Percentiles rank a stretch among this genome's conserved stretches.
Evolutionary conservation across 2,329 filamentous ascomycete genomes (phyloP).

Genomic region (Verticillium albo-atrum): DNA sequence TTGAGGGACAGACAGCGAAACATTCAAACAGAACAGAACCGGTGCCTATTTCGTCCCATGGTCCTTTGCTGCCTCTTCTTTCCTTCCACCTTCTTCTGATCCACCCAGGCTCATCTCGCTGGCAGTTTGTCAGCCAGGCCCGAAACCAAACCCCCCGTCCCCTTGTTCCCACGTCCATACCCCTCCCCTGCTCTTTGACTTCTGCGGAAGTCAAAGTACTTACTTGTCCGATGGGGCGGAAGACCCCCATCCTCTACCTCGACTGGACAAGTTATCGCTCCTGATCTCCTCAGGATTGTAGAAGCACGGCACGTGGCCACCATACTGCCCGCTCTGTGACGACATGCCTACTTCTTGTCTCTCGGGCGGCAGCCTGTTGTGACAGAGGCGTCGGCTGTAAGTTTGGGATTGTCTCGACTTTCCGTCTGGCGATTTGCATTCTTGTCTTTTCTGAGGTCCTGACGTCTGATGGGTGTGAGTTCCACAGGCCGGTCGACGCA

Average conservation of each 20-base stretch:
- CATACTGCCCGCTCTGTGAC: neutral
- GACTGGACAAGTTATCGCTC: neutral
- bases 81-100: neutral
- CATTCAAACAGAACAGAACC: too few species aligned
- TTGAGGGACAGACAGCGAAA: neutral
- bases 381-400: too few species aligned
- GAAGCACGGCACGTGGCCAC: neutral
- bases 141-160: neutral
- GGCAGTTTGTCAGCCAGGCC: neutral
- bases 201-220: neutral
- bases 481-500: too few species aligned
- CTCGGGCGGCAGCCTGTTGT: neutral
- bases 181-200: neutral
- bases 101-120: neutral
- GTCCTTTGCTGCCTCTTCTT: neutral
- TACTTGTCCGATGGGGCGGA: neutral
- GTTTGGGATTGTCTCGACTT: too few species aligned
- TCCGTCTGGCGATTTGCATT: too few species aligned
- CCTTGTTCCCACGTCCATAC: neutral
- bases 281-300: neutral
- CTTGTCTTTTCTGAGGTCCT: too few species aligned
- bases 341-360: neutral
- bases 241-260: neutral
- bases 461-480: too few species aligned
- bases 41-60: neutral